phyloP scores from a whole-genome alignment of 345 rosid genomes.

The Dovyalis caffra region DNA sequence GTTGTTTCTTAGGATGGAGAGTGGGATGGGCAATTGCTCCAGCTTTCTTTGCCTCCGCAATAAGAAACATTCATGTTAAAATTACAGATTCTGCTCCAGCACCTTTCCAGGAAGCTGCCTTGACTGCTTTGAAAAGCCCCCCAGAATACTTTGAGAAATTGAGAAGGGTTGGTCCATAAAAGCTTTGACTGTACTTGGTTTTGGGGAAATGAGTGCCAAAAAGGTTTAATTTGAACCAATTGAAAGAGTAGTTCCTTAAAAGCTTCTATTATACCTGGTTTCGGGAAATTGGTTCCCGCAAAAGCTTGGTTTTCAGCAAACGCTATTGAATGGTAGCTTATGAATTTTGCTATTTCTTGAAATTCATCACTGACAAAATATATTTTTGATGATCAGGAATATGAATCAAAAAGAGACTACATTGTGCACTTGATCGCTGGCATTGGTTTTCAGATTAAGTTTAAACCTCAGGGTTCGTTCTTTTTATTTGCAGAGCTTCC shows the following conservation, averaged over 20 bases:
- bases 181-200: constrained; percentile 1
- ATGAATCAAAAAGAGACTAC: constrained; percentile 49
- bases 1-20: constrained; percentile 49
- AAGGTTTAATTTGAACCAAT: background rate
- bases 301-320: no score
- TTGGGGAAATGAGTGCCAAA: background rate
- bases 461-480: constrained; percentile 55
- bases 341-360: background rate
- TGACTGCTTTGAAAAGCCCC: constrained; percentile 44
- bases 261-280: no score
- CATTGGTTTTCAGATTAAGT: constrained; percentile 46
- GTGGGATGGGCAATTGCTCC: constrained; percentile 72
- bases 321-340: no score
- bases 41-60: constrained; percentile 41
- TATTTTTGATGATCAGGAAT: constrained; percentile 37
- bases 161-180: constrained; percentile 36
- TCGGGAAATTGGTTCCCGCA: no score
- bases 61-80: constrained; percentile 50
- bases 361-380: background rate
- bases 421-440: constrained; percentile 30
- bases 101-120: constrained; percentile 65
- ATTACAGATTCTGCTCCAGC: constrained; percentile 62
- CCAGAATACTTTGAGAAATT: constrained; percentile 38
- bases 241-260: no score
- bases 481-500: constrained; percentile 57